Evolutionary conservation across 1,284 basidiomycete genomes (phyloP), one percentile per base, ranked within the genome.

Genomic region (Phaffia rhodozyma): DNA sequence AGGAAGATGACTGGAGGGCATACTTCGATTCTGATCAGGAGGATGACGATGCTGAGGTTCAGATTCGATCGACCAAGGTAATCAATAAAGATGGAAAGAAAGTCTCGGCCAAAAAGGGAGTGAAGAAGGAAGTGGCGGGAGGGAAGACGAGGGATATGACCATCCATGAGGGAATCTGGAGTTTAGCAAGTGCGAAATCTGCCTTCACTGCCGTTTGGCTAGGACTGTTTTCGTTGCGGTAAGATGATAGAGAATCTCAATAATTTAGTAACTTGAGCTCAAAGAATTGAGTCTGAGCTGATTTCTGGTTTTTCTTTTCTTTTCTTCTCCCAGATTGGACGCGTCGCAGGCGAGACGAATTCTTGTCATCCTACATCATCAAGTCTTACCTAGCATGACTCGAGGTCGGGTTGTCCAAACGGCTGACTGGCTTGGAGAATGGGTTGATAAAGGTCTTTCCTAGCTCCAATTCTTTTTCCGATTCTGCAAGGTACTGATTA

Each of bases 391-490:
- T 0, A 84, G 93, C 73, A 74, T 96, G 62, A 87, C 86, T 4
- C 78, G 87, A 58, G 83, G 77, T 16, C 73, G 78, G 53, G 74
- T 89, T 0, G 79, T 92, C 6, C 75, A 94, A 60, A 81, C 94
- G 20, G 93, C 96, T 83, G 94, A 98, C 75, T 98, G 93, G 88
- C 81, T 98, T 43, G 85, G 88, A 38, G 83, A 83, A 16, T 88
- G 90, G 68, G 87, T 96, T 47, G 92, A 94, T 74, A 80, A 82
- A 68, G 89, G 88, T 86, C 62, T 70, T 43, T 61, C 6, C n/a
- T 38, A 59, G 56, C n/a, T 57, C 25, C 53, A 49, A 54, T 54
- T 23, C 13, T n/a, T 55, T 11, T 47, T 21, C 27, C 16, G 47
- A 25, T 16, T 27, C 0, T n/a, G 6, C 43, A 47, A 65, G n/a